Base-by-base conservation (phyloP, 1,284 basidiomycete genomes). In the Ganoderma lingzhi region DNA sequence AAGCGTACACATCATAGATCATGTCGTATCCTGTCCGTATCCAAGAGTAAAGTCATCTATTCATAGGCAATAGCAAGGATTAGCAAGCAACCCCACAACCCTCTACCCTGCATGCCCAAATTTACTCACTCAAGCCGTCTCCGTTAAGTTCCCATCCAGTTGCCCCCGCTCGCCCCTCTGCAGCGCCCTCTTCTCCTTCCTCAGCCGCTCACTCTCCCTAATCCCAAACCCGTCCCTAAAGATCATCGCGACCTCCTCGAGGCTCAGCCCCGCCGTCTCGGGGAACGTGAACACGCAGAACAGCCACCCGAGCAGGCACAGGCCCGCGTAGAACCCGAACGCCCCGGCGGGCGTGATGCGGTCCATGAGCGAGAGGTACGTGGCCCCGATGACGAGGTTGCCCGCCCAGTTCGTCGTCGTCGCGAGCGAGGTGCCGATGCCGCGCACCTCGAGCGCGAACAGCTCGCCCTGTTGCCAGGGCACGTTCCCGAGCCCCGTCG, bases 391-490 rank as follows among this genome's bases (percentile, higher is more conserved):
- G 75, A 95, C 83, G 44, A 96, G 84, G 80, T 96, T 96, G 23
- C 85, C 86, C n/a, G 83, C 86, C 94, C 94, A 95, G 81, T 95
- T 95, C 41, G 88, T 91, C 3, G 93, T 90, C 0, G 93, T 95
- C n/a, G 90, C 85, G 70, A 95, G 84, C 2, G 91, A 92, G 14
- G 92, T 92, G 30, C 94, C 94, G 61, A 96, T 87, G 2, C 94
- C 94, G 66, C 94, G 88, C 9, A 95, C 93, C 83, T 94, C 92
- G 37, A 94, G 85, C 10, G 84, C 85, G 80, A 95, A 95, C 35
- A 96, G 85, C 78, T 96, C 94, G 70, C 93, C 93, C 78, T 96
- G 94, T 76, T 95, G 93, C 94, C 94, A 96, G 0, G 94, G 93
- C 0, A 95, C 91, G 76, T 95, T 95, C 9, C 88, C 89, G 9